Base-by-base conservation (phyloP, 208 protist genomes). In the Trypanosoma scelopori region DNA sequence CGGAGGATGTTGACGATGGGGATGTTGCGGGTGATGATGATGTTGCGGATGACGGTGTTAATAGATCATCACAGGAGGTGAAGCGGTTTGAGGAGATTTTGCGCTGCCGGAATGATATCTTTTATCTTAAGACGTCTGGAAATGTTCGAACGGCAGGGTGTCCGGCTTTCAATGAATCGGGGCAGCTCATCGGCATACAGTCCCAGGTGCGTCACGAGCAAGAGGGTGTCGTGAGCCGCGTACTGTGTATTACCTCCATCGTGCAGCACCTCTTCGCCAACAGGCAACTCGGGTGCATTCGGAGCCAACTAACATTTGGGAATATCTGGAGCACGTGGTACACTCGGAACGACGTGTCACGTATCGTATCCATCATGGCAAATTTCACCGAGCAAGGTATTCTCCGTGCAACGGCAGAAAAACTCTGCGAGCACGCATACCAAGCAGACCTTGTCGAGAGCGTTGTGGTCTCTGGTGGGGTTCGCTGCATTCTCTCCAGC, bases 251-350 rank as follows among this genome's bases (percentile, higher is more conserved):
- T 65, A 62, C 69, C n/a, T 75, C 84, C 18, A 90, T 97, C 53
- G 88, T 97, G 62, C 85, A 88, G 69, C 92, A 97, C 53, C 77
- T 95, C 20, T 97, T 97, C 63, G 89, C 85, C 22, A 95, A 94
- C 53, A 68, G 74, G 64, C 80, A 94, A 77, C 79, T 97, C 45
- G 35, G 60, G 5, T 60, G 66, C n/a, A 78, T 97, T 37, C 66
- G 86, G n/a, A 71, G 92, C 48, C 45, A 82, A 37, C 32, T 77
- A 23, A 76, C 73, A 2, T 91, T 90, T 58, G 71, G 89, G 20
- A 85, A 92, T n/a, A 71, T 95, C 23, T 97, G 92, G 92, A 79
- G 77, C 55, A 95, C 90, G 30, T 97, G 92, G 90, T 92, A 88
- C 65, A 47, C 87, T 1, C 65, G 84, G 11, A 82, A 84, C 62